These are phyloP conservation scores for Naganishia randhawae DNA, from an alignment of 768 basidiomycete species.

Conservation along the genomic window DNA sequence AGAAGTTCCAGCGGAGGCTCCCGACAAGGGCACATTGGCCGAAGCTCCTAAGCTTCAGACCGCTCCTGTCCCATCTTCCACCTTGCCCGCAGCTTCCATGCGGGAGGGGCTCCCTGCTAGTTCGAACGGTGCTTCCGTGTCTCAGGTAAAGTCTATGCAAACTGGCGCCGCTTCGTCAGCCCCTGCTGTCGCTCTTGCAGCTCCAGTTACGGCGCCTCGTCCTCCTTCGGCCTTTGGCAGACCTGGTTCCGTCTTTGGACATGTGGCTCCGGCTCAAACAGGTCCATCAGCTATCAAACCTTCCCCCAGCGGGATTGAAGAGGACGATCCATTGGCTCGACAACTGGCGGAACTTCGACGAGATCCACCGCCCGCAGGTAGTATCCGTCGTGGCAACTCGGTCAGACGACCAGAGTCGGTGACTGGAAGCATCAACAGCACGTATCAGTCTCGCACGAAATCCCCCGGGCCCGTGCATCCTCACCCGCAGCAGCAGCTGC, in stretches of 20 bases:
- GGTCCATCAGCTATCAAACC: slow-evolving; percentile 25
- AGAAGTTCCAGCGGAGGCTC: slow-evolving; percentile 11
- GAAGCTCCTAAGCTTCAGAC: background rate
- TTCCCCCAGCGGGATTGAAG: slow-evolving; percentile 34
- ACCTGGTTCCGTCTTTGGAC: slow-evolving; percentile 13
- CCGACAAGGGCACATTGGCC: background rate
- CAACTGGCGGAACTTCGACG: slow-evolving; percentile 51
- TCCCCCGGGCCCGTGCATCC: slow-evolving; percentile 37
- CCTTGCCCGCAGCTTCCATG: background rate
- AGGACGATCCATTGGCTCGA: slow-evolving; percentile 53
- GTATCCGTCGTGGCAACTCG: slow-evolving; percentile 42
- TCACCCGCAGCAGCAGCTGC: background rate
- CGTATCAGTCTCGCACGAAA: slow-evolving; percentile 33
- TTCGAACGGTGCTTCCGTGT: background rate
- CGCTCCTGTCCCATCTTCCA: background rate
- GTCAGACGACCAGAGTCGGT: slow-evolving; percentile 46
- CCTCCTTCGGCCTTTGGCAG: slow-evolving; percentile 29
- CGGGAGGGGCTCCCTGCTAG: background rate
- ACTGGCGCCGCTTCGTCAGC: background rate
- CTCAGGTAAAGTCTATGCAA: background rate
- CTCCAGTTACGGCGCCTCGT: slow-evolving; percentile 9
- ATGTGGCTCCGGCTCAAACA: slow-evolving; percentile 25
- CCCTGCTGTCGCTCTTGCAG: background rate
- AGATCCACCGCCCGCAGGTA: slow-evolving; percentile 47
- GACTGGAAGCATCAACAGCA: slow-evolving; percentile 32